These are phyloP conservation scores for Candida maris DNA, from an alignment of 805 yeast genomes.

Conservation along the genomic window DNA sequence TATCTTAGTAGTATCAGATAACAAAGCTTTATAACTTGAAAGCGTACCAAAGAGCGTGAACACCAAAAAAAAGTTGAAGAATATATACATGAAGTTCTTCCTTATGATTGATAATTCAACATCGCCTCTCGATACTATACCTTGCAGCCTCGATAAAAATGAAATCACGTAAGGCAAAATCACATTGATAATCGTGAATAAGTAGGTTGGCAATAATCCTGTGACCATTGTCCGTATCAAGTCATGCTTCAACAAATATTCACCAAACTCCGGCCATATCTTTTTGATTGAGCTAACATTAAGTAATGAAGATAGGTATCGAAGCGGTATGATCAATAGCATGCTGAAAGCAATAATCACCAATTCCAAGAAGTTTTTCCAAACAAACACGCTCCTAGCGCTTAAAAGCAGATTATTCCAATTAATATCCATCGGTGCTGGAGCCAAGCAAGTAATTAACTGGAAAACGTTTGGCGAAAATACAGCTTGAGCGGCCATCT, in stretches of 20 bases:
- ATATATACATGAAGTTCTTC: conserved; percentile 58
- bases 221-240: conserved; percentile 54
- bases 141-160: conserved; percentile 48
- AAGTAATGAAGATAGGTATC: conserved; percentile 53
- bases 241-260: conserved; percentile 46
- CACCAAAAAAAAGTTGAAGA: conserved; percentile 58
- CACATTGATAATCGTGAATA: conserved; percentile 52
- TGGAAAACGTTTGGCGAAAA: conserved; percentile 86
- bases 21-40: conserved; percentile 54
- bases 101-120: conserved; percentile 53
- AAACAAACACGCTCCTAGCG: conserved; percentile 34
- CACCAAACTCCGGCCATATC: conserved; percentile 57
- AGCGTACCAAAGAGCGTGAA: conserved; percentile 61
- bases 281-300: conserved; percentile 53
- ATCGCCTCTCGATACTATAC: conserved; percentile 54
- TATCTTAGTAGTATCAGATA: conserved; percentile 56
- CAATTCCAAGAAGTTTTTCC: conserved; percentile 31
- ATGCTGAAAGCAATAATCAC: conserved; percentile 47
- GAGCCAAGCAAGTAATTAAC: conserved; percentile 81
- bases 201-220: conserved; percentile 59
- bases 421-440: conserved; percentile 92
- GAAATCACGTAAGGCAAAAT: conserved; percentile 53
- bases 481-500: conserved; percentile 95
- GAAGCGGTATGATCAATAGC: conserved; percentile 50
- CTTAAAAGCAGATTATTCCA: conserved; percentile 60